Conservation (phyloP, 108 stramenopile genomes). For the Licmophora abbreviata region DNA sequence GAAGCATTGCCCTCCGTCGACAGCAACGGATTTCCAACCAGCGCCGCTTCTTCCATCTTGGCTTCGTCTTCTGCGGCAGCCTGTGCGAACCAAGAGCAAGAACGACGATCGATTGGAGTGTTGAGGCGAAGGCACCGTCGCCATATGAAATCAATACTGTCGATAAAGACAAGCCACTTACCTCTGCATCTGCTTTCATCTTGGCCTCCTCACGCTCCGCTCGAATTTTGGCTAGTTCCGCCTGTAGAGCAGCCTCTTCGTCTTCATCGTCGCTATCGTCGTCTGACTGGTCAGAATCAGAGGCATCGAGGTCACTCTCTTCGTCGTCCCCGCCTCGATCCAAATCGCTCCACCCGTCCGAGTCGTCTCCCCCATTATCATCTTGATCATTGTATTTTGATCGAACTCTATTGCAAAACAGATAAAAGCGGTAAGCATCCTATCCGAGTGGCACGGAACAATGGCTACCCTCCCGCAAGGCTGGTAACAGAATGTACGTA, state of each 20-base stretch:
- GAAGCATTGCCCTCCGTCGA: conserved; percentile 20
- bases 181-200: conserved; percentile 68
- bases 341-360: conserved; percentile 44
- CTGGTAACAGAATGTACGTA: conserved; percentile 34
- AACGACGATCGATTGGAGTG: too few relatives aligned
- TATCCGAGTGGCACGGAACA: neutral
- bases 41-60: conserved; percentile 75
- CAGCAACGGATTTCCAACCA: conserved; percentile 84
- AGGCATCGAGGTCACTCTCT: conserved; percentile 56
- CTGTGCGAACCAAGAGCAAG: too few relatives aligned
- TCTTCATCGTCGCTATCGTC: conserved; percentile 78
- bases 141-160: too few relatives aligned
- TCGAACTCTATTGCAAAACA: conserved; percentile 13
- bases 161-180: too few relatives aligned
- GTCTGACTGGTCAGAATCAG: conserved; percentile 42
- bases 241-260: conserved; percentile 85
- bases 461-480: conserved; percentile 6
- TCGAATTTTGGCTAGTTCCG: conserved; percentile 87
- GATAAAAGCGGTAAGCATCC: neutral
- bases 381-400: conserved; percentile 49
- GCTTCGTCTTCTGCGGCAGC: conserved; percentile 59
- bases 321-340: conserved; percentile 32
- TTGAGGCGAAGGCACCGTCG: too few relatives aligned
- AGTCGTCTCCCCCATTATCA: conserved; percentile 26
- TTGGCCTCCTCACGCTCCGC: conserved; percentile 79